phyloP scores from a whole-genome alignment of 2,329 filamentous ascomycete genomes.

The Xylariaceae sp. region DNA sequence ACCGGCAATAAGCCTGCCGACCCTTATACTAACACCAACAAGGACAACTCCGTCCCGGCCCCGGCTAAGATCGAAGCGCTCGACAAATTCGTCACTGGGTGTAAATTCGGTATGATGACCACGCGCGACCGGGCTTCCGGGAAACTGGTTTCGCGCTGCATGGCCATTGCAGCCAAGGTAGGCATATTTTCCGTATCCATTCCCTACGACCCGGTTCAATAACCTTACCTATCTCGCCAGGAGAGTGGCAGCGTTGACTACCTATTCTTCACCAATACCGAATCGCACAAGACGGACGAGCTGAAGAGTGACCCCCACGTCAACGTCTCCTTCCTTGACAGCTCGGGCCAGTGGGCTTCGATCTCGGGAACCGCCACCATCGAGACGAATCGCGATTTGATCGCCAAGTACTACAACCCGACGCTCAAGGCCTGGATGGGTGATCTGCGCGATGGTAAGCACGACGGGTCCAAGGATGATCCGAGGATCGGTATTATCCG shows the following conservation, averaged over 20 bases:
- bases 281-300: conserved; percentile 82
- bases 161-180: conserved; percentile 78
- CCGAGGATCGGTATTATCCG: conserved; percentile 77
- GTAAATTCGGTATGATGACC: conserved; percentile 88
- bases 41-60: conserved; percentile 56
- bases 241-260: conserved; percentile 74
- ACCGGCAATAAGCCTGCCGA: conserved; percentile 61
- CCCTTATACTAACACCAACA: conserved; percentile 71
- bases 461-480: conserved; percentile 76
- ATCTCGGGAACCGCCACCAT: conserved; percentile 68
- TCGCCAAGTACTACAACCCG: conserved; percentile 71
- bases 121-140: conserved; percentile 62
- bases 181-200: conserved; percentile 9
- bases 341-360: conserved; percentile 77
- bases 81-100: conserved; percentile 60
- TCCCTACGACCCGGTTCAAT: not conserved
- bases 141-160: conserved; percentile 71
- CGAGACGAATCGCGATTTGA: conserved; percentile 59
- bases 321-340: conserved; percentile 76
- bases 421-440: conserved; percentile 79
- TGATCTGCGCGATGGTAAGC: conserved; percentile 74
- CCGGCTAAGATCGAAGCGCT: conserved; percentile 74
- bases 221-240: conserved; percentile 37
- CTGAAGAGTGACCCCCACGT: conserved; percentile 64
- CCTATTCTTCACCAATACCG: conserved; percentile 87